These are phyloP conservation scores for Neonectria hederae DNA, from an alignment of 2,329 filamentous ascomycete genomes.

Conservation along the genomic window DNA sequence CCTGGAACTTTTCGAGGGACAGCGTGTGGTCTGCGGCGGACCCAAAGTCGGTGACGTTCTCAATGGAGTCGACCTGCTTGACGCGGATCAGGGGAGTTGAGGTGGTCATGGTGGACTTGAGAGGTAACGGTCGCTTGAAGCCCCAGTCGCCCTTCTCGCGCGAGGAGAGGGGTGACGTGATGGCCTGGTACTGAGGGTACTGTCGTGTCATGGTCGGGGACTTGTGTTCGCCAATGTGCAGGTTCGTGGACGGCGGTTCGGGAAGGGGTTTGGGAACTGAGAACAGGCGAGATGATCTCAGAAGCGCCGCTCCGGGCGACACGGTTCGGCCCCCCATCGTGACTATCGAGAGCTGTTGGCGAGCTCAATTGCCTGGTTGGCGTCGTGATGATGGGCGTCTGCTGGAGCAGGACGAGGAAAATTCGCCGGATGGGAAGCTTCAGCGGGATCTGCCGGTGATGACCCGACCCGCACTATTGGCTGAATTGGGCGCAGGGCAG, in stretches of 20 bases:
- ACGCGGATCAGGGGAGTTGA: constrained; percentile 81
- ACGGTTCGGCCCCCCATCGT: constrained; percentile 50
- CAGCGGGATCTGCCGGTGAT: constrained; percentile 44
- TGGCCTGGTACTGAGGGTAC: constrained; percentile 84
- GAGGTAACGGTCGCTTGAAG: constrained; percentile 83
- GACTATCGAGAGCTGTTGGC: constrained; percentile 38
- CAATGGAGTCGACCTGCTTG: constrained; percentile 81
- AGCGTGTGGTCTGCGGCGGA: constrained; percentile 84
- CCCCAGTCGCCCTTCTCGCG: constrained; percentile 89
- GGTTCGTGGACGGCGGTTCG: constrained; percentile 61
- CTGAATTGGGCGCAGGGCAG: constrained; percentile 16
- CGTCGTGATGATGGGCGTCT: constrained; percentile 34
- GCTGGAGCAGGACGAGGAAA: constrained; percentile 39
- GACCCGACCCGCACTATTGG: constrained; percentile 43
- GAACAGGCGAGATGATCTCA: constrained; percentile 90
- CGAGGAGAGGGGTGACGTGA: constrained; percentile 79
- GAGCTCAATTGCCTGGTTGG: constrained; percentile 44
- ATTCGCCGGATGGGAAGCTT: constrained; percentile 42
- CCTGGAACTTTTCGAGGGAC: constrained; percentile 86
- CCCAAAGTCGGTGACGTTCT: constrained; percentile 89
- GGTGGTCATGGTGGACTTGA: constrained; percentile 76
- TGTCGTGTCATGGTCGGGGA: constrained; percentile 68
- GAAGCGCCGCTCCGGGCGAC: constrained; percentile 73
- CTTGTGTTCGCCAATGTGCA: constrained; percentile 48
- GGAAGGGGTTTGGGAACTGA: constrained; percentile 82